Conservation (phyloP, 805 yeast genomes). For the Suhomyces kilbournensis region DNA sequence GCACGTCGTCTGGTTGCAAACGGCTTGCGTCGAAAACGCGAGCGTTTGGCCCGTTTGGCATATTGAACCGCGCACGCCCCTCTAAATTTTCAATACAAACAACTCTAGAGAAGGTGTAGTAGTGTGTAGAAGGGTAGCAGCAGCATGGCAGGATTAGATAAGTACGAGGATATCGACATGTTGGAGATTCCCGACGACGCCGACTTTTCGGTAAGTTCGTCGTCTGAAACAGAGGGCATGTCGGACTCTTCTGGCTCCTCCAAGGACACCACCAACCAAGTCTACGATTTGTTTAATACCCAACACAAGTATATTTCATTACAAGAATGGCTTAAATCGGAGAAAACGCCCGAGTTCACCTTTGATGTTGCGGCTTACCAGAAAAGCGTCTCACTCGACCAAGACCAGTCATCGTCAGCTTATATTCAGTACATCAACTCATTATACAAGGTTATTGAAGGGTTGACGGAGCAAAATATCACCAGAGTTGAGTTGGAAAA, state of each 20-base stretch:
- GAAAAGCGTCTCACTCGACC: constrained; percentile 26
- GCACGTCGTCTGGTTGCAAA: not conserved
- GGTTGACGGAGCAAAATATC: constrained; percentile 17
- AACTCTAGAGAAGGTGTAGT: too few relatives aligned
- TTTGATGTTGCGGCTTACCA: constrained; percentile 42
- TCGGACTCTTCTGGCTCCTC: constrained; percentile 10
- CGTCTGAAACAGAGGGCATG: constrained; percentile 17
- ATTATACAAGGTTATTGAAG: constrained; percentile 52
- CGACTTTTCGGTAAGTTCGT: constrained; percentile 12
- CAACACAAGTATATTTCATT: constrained; percentile 35
- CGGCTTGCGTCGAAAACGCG: not conserved
- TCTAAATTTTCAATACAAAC: not conserved
- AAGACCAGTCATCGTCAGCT: constrained; percentile 35
- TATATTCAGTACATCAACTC: constrained; percentile 48
- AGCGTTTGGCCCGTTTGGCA: not conserved
- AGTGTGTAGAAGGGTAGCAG: too few relatives aligned
- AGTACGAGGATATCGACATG: constrained; percentile 41
- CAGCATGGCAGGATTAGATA: not conserved
- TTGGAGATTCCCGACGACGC: constrained; percentile 39
- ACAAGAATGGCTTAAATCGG: constrained; percentile 44
- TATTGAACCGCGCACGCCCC: constrained; percentile 2
- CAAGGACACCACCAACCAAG: not conserved
- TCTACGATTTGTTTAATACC: constrained; percentile 8
- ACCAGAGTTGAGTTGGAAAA: constrained; percentile 12
- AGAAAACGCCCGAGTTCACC: constrained; percentile 36